These are phyloP conservation scores for Suillus spraguei DNA, from an alignment of 768 basidiomycete genomes.

Conservation along the genomic window DNA sequence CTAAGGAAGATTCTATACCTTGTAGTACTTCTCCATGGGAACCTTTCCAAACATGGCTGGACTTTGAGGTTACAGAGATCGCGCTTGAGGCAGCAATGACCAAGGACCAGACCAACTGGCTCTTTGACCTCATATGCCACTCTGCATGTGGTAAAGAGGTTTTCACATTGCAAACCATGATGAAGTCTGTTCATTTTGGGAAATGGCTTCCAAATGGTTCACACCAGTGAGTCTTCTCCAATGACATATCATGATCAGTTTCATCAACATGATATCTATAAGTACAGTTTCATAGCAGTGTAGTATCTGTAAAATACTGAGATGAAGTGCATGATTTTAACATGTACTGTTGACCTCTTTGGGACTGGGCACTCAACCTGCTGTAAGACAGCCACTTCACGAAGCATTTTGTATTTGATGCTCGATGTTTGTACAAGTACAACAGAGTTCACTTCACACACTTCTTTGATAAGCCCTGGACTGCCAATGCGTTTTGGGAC, in stretches of 20 bases:
- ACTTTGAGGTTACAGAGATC: background rate
- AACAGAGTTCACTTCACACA: slow-evolving; percentile 28
- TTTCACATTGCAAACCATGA: background rate
- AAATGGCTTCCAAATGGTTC: background rate
- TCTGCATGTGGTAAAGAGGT: background rate
- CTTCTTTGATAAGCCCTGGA: slow-evolving; percentile 41
- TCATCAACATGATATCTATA: background rate
- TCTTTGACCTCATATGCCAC: background rate
- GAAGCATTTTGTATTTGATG: slow-evolving; percentile 19
- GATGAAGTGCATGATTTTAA: background rate
- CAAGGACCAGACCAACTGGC: background rate
- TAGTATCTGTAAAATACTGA: background rate
- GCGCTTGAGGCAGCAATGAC: background rate
- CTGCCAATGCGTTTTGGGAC: slow-evolving; percentile 37
- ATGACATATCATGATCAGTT: background rate
- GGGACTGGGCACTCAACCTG: background rate
- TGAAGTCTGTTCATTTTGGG: background rate
- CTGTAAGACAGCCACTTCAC: background rate
- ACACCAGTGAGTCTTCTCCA: background rate
- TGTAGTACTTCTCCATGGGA: background rate
- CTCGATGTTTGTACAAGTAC: slow-evolving; percentile 29
- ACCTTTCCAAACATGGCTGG: background rate
- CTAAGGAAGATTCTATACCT: background rate
- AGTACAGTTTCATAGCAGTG: background rate
- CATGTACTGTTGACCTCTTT: background rate